Base-by-base conservation (phyloP, 73 alveolate species). In the Paramecium biaurelia region DNA sequence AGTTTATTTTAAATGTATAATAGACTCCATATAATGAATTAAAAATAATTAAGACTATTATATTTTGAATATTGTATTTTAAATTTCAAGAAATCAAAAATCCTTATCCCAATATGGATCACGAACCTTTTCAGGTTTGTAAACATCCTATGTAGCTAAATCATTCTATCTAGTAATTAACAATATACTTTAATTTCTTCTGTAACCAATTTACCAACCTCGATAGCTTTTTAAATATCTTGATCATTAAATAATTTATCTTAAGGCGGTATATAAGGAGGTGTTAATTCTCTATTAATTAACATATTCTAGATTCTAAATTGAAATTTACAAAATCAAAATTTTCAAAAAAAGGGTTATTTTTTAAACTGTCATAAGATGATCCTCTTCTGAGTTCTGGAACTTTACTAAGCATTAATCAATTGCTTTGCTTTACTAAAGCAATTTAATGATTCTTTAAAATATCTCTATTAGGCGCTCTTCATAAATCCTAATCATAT, bases 51-150 rank as follows among this genome's bases (percentile, higher is more conserved):
- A 1, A 41, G 20, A n/a, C 20, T 47, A 47, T 47, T 4, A 47
- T 47, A 14, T 47, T 47, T 47, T 47, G 20, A 47, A 47, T 3
- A 47, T 47, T 47, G 5, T 3, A 12, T 0, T 47, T 14, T 47
- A 47, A 47, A 47, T 14, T 14, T 8, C 21, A 24, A 58, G 42
- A 0, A 58, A 18, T 63, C 85, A 85, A 85, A 34, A 85, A 0
- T 85, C 92, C 56, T 85, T 57, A 53, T 85, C 92, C 92, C 92
- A 85, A 85, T 85, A 56, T 7, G 92, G 86, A 35, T 57, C 86
- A 20, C 89, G 38, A 21, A 70, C 92, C 21, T 85, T 85, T 37
- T 85, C 85, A 21, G 92, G 92, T 14, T 57, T 79, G 42, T 57
- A 49, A 21, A 47, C 76, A 49, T 57, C 26, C 6, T 21, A 28